Evolutionary conservation across 2,329 filamentous ascomycete genomes (phyloP), one percentile per base, ranked within the genome.

Genomic region (Fonsecaea pugnacius): DNA sequence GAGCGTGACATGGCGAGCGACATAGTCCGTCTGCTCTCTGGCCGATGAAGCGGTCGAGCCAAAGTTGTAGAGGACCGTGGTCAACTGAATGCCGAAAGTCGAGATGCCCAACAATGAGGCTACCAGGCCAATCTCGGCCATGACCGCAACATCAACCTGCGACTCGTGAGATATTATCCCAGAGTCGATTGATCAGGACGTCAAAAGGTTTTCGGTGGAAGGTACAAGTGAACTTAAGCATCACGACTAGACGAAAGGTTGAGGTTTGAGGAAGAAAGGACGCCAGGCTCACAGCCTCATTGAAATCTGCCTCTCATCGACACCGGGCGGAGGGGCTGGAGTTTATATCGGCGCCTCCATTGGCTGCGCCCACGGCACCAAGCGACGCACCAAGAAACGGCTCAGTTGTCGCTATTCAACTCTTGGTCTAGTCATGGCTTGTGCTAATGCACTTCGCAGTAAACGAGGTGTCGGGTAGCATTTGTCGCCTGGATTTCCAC

Each of bases 61-160:
- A 46, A 63, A 62, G 4, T 59, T 50, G 35, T 66, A 66, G 1
- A 66, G 52, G n/a, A 38, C 56, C n/a, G 21, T 46, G 16, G 64
- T 63, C 12, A 66, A 38, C 32, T 56, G 46, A 21, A 63, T 55
- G 36, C 60, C 64, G 32, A 66, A 66, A 21, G 38, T 52, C 24
- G 60, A 60, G 24, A 66, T 63, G 21, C 60, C 60, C 21, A 66
- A 14, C 24, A 63, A 51, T n/a, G 60, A 63, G 12, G 64, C 64
- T 10, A 53, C 54, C 8, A 46, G 30, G 54, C 35, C 59, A 16
- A 50, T 54, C 35, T 65, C 62, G 16, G 62, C 62, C 62, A 64
- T 64, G 14, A 43, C 32, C 36, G 14, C 16, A 14, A 54, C 18
- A 54, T 35, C 27, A 54, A 21, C 30, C n/a, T 54, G 14, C 2